phyloP scores from a whole-genome alignment of 2,329 filamentous ascomycete species.

The Cordyceps fumosorosea region DNA sequence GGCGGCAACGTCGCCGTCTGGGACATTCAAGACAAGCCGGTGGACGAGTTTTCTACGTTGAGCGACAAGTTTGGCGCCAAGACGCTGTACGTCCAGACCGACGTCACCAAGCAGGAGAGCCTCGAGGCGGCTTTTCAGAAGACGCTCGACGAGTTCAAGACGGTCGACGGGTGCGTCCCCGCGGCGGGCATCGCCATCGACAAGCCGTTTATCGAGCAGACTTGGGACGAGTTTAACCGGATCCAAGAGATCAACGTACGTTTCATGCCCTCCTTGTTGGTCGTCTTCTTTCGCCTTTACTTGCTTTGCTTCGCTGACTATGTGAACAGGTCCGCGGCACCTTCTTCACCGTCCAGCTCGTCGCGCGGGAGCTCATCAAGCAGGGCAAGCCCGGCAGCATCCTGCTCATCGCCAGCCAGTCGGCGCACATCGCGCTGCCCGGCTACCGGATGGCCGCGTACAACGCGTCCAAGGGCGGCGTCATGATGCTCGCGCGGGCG shows the following conservation, averaged over 20 bases:
- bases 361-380: constrained; percentile 32
- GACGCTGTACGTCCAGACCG: constrained; percentile 25
- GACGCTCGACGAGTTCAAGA: constrained; percentile 19
- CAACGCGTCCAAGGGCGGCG: constrained; percentile 36
- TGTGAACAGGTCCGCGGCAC: constrained; percentile 31
- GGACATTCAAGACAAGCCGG: constrained; percentile 27
- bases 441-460: constrained; percentile 35
- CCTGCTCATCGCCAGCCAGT: constrained; percentile 32
- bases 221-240: constrained; percentile 33
- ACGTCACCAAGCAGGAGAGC: constrained; percentile 26
- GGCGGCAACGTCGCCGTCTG: constrained; percentile 33
- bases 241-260: constrained; percentile 36
- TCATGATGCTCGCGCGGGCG: constrained; percentile 33
- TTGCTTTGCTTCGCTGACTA: too few species aligned
- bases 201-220: constrained; percentile 38
- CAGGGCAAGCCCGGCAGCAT: constrained; percentile 33
- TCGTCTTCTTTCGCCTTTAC: not conserved
- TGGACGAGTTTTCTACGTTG: constrained; percentile 23
- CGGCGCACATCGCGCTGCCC: constrained; percentile 30
- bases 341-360: constrained; percentile 34
- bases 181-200: constrained; percentile 35
- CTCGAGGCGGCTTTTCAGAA: constrained; percentile 21
- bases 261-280: not conserved
- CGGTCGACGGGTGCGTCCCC: constrained; percentile 26
- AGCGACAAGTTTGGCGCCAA: constrained; percentile 18